These are phyloP conservation scores for Oidiodendron maius DNA, from an alignment of 495 filamentous ascomycete genomes.

Conservation along the genomic window DNA sequence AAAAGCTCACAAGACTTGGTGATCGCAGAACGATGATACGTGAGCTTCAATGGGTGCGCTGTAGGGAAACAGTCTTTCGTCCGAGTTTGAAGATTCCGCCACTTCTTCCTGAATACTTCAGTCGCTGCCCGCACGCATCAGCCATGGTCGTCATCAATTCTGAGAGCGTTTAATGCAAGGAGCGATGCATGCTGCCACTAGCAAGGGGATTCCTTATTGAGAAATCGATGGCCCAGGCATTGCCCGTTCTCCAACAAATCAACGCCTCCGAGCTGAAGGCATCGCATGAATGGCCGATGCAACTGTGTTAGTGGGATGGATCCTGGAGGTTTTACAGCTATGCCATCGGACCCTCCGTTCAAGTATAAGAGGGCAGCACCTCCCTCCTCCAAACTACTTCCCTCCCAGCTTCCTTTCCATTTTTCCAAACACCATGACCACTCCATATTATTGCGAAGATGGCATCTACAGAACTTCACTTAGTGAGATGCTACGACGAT, in stretches of 20 bases:
- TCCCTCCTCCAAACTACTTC: slow-evolving; percentile 12
- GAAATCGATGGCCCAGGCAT: slow-evolving; percentile 10
- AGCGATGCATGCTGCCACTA: slow-evolving; percentile 13
- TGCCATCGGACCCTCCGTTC: slow-evolving; percentile 10
- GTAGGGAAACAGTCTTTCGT: slow-evolving; percentile 8
- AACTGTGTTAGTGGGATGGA: slow-evolving; percentile 14
- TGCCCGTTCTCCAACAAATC: slow-evolving; percentile 12
- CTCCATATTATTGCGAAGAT: slow-evolving; percentile 14
- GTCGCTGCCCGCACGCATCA: slow-evolving; percentile 12
- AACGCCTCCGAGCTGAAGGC: slow-evolving; percentile 11
- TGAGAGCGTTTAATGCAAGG: slow-evolving; percentile 15
- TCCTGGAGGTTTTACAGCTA: slow-evolving; percentile 11
- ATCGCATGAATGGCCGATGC: slow-evolving; percentile 11
- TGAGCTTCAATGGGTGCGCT: slow-evolving; percentile 7
- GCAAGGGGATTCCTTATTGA: slow-evolving; percentile 14
- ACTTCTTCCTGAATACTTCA: slow-evolving; percentile 13
- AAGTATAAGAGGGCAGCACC: slow-evolving; percentile 12
- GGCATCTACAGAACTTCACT: slow-evolving; percentile 14
- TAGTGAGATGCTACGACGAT: slow-evolving; percentile 15
- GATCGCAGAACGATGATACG: slow-evolving; percentile 9
- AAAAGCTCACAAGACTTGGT: slow-evolving; percentile 14
- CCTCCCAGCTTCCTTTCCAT: slow-evolving; percentile 10
- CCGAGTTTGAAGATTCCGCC: slow-evolving; percentile 8
- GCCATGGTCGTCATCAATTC: slow-evolving; percentile 5
- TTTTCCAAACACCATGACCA: slow-evolving; percentile 5